Percentiles rank a stretch among this genome's conserved stretches.
phyloP scores from a whole-genome alignment of 73 alveolate species.

The Stentor roeselii region DNA sequence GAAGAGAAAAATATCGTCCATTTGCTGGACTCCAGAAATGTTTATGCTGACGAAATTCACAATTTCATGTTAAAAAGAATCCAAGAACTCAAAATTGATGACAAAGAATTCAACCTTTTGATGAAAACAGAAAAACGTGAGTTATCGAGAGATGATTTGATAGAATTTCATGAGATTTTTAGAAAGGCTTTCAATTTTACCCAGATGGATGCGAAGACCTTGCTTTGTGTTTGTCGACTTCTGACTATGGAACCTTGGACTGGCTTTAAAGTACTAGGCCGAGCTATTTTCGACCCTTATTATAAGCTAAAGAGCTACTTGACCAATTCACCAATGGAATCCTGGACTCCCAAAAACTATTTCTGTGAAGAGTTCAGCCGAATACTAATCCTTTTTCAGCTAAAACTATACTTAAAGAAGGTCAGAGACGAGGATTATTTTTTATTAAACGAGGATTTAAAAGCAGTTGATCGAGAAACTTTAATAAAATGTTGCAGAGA shows the following conservation, averaged over 20 bases:
- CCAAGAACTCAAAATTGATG: neutral
- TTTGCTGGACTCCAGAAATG: neutral
- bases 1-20: neutral
- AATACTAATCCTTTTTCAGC: neutral
- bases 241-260: slow-evolving; percentile 15
- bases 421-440: slow-evolving; percentile 11
- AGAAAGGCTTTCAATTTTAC: neutral
- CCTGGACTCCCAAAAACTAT: neutral
- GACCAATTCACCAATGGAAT: neutral
- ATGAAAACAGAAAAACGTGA: slow-evolving; percentile 6
- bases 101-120: neutral
- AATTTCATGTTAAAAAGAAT: neutral
- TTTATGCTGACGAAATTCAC: slow-evolving; percentile 5
- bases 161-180: neutral
- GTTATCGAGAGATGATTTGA: neutral
- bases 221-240: neutral
- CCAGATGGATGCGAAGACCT: slow-evolving; percentile 8
- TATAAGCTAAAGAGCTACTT: neutral
- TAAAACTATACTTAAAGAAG: neutral
- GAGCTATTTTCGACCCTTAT: neutral
- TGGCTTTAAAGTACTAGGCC: slow-evolving; percentile 15
- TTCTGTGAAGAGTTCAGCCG: neutral
- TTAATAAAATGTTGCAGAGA: neutral
- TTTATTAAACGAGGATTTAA: neutral
- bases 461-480: neutral